Percentiles rank a stretch among this genome's conserved stretches.
phyloP scores from a whole-genome alignment of 306 rosid species.

The Boehmeria nivea region DNA sequence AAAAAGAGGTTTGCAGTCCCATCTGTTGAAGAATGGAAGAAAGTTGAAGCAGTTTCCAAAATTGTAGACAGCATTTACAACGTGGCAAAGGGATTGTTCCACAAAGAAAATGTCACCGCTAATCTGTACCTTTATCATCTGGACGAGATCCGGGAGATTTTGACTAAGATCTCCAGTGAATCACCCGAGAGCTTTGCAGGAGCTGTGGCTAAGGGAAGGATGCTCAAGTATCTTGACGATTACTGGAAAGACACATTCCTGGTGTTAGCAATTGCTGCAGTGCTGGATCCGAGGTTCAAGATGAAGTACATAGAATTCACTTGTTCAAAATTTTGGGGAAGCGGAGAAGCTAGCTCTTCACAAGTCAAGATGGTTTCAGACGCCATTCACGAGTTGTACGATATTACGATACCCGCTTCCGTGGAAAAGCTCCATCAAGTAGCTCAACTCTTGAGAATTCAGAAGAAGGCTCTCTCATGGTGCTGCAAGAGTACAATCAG shows the following conservation, averaged over 20 bases:
- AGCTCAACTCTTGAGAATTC: no score
- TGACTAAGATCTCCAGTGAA: background rate
- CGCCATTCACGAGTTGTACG: no score
- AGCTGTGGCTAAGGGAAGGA: background rate
- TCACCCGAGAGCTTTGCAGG: constrained; percentile 10
- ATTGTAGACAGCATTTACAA: no score
- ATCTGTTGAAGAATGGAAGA: no score
- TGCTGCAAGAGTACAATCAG: background rate
- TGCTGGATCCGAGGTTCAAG: constrained; percentile 19
- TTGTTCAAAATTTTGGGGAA: background rate
- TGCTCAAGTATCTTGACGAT: constrained; percentile 8
- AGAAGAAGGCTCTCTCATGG: no score
- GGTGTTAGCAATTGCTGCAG: constrained; percentile 9
- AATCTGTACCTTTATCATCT: constrained; percentile 11
- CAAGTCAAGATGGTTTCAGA: no score
- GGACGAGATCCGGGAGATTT: background rate
- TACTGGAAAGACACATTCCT: constrained; percentile 16
- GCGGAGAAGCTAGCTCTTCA: no score
- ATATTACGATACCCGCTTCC: no score
- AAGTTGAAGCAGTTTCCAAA: no score
- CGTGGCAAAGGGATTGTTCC: no score
- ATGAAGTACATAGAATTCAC: constrained; percentile 9
- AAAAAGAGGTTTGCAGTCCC: no score
- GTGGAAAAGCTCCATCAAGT: no score
- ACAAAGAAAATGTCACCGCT: background rate